These are phyloP conservation scores for Candida wancherniae DNA, from an alignment of 805 yeast species.

Conservation along the genomic window DNA sequence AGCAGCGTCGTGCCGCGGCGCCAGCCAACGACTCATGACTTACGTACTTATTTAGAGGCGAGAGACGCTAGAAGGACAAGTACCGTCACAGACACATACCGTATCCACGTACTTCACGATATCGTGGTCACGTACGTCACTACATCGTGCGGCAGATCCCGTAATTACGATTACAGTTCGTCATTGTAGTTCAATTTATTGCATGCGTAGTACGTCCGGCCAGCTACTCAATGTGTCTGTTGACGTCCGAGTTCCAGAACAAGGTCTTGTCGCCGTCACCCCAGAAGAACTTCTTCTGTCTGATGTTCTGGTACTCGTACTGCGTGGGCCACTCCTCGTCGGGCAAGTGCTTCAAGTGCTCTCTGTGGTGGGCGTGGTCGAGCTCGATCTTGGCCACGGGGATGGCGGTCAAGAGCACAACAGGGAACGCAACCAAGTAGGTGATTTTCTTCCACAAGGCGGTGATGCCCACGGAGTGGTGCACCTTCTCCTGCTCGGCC, in stretches of 20 bases:
- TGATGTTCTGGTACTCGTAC: constrained; percentile 87
- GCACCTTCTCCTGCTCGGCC: constrained; percentile 56
- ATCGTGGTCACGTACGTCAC: too few species aligned
- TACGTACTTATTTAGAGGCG: not conserved
- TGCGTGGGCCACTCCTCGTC: constrained; percentile 93
- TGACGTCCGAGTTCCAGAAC: constrained; percentile 92
- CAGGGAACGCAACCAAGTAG: constrained; percentile 75
- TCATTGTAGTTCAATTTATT: too few species aligned
- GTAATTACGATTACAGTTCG: too few species aligned
- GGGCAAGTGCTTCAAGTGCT: constrained; percentile 62
- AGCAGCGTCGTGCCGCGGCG: constrained; percentile 1
- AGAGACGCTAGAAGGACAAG: not conserved
- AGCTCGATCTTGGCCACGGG: constrained; percentile 79
- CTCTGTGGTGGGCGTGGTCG: constrained; percentile 88
- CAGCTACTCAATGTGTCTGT: constrained; percentile 66
- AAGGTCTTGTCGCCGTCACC: constrained; percentile 97
- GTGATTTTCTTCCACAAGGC: constrained; percentile 83
- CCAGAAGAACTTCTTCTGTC: constrained; percentile 91
- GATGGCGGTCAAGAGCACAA: constrained; percentile 66
- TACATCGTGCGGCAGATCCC: too few species aligned
- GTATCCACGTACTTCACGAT: too few species aligned
- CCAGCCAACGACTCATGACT: constrained; percentile 1
- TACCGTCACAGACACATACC: too few species aligned
- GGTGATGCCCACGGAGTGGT: constrained; percentile 78
- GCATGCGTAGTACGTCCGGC: too few species aligned